Conservation (phyloP, 768 basidiomycete species). For the Boletus bicolor region DNA sequence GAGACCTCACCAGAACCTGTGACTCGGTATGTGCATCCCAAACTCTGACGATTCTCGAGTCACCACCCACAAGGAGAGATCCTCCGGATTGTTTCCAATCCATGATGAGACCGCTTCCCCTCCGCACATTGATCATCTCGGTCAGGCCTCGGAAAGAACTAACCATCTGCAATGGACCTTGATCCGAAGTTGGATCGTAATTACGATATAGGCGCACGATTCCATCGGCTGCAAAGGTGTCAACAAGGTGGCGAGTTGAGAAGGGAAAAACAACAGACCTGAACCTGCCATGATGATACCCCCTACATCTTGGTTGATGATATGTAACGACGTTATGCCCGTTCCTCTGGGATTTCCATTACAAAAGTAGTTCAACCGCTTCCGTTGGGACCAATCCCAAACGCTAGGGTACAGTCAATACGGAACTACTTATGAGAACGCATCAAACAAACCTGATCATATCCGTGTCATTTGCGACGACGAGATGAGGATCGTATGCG, state of each 20-base stretch:
- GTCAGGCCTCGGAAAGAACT: conserved; percentile 88
- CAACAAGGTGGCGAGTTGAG: background rate
- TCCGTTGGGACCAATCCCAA: conserved; percentile 90
- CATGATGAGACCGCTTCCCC: conserved; percentile 79
- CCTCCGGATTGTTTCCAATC: conserved; percentile 94
- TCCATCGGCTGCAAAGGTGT: conserved; percentile 69
- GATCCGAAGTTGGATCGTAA: conserved; percentile 72
- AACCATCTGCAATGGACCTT: conserved; percentile 83
- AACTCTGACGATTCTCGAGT: conserved; percentile 80
- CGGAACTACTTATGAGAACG: background rate
- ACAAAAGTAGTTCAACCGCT: conserved; percentile 76
- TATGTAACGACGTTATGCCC: conserved; percentile 81
- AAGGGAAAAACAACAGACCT: conserved; percentile 44
- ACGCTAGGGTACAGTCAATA: conserved; percentile 49
- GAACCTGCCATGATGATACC: conserved; percentile 87
- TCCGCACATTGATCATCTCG: conserved; percentile 69
- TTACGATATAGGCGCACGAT: conserved; percentile 89
- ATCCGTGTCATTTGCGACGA: conserved; percentile 81
- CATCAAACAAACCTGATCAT: conserved; percentile 65
- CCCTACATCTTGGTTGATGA: conserved; percentile 95
- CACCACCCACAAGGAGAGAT: conserved; percentile 84
- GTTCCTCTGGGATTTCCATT: conserved; percentile 85
- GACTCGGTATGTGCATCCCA: conserved; percentile 96
- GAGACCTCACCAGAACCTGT: conserved; percentile 57
- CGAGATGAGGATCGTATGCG: conserved; percentile 85